Conservation (phyloP, 257 asterid species). For the Mitragyna speciosa region DNA sequence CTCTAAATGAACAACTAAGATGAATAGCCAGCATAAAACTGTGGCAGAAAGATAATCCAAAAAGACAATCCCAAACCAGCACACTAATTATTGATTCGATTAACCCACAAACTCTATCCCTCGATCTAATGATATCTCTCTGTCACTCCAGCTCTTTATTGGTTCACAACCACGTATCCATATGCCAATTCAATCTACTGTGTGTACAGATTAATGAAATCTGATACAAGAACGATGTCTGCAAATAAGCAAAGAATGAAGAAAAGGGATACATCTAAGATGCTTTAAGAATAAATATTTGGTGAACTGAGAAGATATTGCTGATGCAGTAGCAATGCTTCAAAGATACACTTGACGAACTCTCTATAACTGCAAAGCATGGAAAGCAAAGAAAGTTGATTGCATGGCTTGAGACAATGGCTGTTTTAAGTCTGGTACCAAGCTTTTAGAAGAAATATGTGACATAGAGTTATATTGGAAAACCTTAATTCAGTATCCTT, state of each 20-base stretch:
- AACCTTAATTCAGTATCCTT: background rate
- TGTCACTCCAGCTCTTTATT: background rate
- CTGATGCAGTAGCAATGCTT: background rate
- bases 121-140: background rate
- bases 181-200: background rate
- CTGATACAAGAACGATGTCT: background rate
- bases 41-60: background rate
- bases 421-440: background rate
- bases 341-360: background rate
- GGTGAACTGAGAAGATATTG: background rate
- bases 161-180: background rate
- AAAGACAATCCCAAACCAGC: too few relatives aligned
- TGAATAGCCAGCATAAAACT: background rate
- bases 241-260: background rate
- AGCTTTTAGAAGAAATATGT: background rate
- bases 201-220: background rate
- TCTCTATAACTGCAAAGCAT: background rate
- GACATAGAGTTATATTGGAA: background rate
- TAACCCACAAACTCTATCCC: too few relatives aligned
- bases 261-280: background rate
- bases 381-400: background rate
- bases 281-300: background rate
- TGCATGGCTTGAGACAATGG: background rate
- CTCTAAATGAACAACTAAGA: background rate
- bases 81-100: too few relatives aligned